phyloP scores from a whole-genome alignment of 768 basidiomycete species.

The Naganishia friedmannii region DNA sequence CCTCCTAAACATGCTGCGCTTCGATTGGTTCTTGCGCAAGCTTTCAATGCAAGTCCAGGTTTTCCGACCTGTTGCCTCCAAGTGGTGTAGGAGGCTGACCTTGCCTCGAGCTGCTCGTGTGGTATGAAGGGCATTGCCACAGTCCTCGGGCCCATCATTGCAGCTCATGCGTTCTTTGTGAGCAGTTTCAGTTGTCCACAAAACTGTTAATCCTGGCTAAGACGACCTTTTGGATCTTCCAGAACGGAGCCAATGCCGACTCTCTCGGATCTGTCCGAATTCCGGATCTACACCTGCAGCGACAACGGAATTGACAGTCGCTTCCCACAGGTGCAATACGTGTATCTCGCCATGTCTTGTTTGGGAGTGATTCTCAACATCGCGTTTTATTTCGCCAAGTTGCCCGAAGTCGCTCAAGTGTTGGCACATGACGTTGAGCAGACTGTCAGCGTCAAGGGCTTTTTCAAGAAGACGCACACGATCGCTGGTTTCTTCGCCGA shows the following conservation, averaged over 20 bases:
- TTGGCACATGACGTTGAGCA: slow-evolving; percentile 30
- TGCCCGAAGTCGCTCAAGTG: slow-evolving; percentile 45
- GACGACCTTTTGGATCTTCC: background rate
- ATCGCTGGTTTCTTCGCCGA: slow-evolving; percentile 41
- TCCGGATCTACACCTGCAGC: background rate
- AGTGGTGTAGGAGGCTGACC: background rate
- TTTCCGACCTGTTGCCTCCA: background rate
- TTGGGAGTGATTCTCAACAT: slow-evolving; percentile 40
- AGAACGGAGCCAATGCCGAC: slow-evolving; percentile 26
- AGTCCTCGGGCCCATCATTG: slow-evolving; percentile 40
- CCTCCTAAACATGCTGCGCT: slow-evolving; percentile 32
- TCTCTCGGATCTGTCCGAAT: slow-evolving; percentile 30
- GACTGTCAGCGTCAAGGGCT: slow-evolving; percentile 26
- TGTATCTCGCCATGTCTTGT: slow-evolving; percentile 43
- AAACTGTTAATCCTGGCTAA: background rate
- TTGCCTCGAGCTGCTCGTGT: background rate
- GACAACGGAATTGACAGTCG: background rate
- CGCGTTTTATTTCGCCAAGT: slow-evolving; percentile 37
- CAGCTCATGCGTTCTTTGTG: slow-evolving; percentile 37
- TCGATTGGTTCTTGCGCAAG: slow-evolving; percentile 35
- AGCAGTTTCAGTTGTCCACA: background rate
- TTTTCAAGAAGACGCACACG: slow-evolving; percentile 34
- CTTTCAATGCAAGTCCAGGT: slow-evolving; percentile 29
- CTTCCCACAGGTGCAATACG: slow-evolving; percentile 34
- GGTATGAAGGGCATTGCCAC: slow-evolving; percentile 34